phyloP scores from a whole-genome alignment of 345 rosid species.

The Murraya koenigii region DNA sequence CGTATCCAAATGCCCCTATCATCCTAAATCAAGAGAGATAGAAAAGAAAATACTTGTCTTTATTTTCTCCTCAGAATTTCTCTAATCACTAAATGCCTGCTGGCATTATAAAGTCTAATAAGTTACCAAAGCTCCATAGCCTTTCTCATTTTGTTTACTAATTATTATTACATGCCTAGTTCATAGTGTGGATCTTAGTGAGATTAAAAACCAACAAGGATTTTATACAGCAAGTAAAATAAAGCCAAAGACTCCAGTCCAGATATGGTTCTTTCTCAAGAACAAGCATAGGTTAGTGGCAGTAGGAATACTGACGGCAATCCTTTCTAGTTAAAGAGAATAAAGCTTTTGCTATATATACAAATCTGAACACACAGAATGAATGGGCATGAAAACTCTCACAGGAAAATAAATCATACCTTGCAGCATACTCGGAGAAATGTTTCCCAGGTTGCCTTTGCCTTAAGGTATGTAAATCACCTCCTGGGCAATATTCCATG shows the following conservation, averaged over 20 bases:
- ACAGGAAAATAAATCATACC: conserved; percentile 46
- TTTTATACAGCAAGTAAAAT: background rate
- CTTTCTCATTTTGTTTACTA: background rate
- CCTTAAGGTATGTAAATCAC: conserved; percentile 91
- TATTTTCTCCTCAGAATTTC: background rate
- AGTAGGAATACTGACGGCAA: background rate
- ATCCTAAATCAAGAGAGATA: background rate
- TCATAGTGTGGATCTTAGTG: background rate
- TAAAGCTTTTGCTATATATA: background rate
- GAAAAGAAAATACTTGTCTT: background rate
- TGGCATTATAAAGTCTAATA: background rate
- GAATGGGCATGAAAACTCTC: background rate
- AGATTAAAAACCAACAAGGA: background rate
- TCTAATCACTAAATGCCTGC: background rate
- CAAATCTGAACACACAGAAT: background rate
- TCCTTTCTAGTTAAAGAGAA: background rate
- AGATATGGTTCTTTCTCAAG: background rate
- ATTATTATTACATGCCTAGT: background rate
- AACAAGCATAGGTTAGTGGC: background rate
- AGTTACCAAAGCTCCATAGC: background rate
- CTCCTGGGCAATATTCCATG: conserved; percentile 98
- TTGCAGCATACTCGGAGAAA: conserved; percentile 96
- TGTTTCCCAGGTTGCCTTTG: conserved; percentile 97
- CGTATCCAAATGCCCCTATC: background rate
- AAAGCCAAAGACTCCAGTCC: background rate